Evolutionary conservation across 805 yeast genomes (phyloP), one percentile per base, ranked within the genome.

Genomic region (Torulaspora indica): DNA sequence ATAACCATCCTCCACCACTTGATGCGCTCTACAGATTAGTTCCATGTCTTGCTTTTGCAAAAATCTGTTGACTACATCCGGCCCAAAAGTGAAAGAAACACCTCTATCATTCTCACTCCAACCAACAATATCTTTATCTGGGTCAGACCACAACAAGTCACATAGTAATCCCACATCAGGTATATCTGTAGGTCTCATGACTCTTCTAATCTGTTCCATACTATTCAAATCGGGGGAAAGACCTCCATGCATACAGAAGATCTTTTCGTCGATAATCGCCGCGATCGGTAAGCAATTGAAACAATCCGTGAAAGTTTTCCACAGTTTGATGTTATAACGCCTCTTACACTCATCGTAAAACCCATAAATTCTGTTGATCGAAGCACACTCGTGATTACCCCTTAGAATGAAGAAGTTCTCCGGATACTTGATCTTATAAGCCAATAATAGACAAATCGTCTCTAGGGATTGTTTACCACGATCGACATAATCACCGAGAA

Each of bases 41-140:
- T 93, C 98, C 93, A 91, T 86, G 66, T 91, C 98, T 69, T 91
- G 98, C 63, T 89, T 90, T 67, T 91, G 97, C 66, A 93, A 73
- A 67, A 91, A 91, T 69, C 98, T 77, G 55, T 95, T 85, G 43
- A 91, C 98, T 42, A 91, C 98, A 67, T 91, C 98, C 8, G 98
- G 98, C n/a, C 98, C 98, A 71, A 93, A 91, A n/a, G 98, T 91
- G 69, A 90, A 91, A 20, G 97, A 89, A 50, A 91, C 98, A 64
- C 98, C 98, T 71, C 98, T 85, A 72, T 93, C 98, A 68, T 93
- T 91, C 72, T 93, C 98, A 58, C 95, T 84, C 98, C 98, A 91
- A 14, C 98, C 98, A 27, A 93, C 88, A 57, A 91, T 90, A 69
- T 90, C 97, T 70, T 93, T 91, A 69, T 91, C 98, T 20, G 98